Conservation (phyloP, 2,329 filamentous ascomycete species). For the Davidsoniella neocaledoniae region DNA sequence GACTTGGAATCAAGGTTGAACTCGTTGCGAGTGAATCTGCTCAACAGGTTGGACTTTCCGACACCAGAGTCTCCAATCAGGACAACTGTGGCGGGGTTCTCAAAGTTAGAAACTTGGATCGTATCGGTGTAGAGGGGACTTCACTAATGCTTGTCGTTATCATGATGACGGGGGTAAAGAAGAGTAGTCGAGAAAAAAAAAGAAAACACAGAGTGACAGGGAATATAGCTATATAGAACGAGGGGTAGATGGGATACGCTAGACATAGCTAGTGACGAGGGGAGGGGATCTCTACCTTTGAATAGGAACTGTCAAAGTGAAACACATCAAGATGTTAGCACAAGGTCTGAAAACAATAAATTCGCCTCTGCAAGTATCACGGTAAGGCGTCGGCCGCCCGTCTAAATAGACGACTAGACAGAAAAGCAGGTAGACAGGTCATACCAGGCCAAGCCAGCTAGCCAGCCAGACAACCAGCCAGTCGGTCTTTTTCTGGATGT, state of each 20-base stretch:
- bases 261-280: conserved; percentile 14
- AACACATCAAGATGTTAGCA: conserved; percentile 5
- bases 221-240: conserved; percentile 6
- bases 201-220: conserved; percentile 1
- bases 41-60: conserved; percentile 99
- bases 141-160: not conserved
- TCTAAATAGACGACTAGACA: too few species aligned
- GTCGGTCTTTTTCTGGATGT: too few species aligned
- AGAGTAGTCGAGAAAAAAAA: conserved; percentile 18
- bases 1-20: conserved; percentile 99
- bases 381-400: too few species aligned
- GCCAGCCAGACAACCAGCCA: too few species aligned
- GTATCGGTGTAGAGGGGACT: not conserved
- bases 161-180: conserved; percentile 11
- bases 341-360: conserved; percentile 12
- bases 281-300: conserved; percentile 51
- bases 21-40: conserved; percentile 98
- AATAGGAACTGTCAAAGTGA: conserved; percentile 66
- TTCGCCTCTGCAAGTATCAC: not conserved
- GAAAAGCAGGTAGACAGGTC: too few species aligned
- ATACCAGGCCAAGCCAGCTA: too few species aligned
- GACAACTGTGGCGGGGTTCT: conserved; percentile 48
- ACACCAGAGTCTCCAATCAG: conserved; percentile 98
- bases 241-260: conserved; percentile 6
- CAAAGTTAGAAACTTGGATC: conserved; percentile 17